Base-by-base conservation (phyloP, 2,329 filamentous ascomycete species). In the Podosphaera xanthii region DNA sequence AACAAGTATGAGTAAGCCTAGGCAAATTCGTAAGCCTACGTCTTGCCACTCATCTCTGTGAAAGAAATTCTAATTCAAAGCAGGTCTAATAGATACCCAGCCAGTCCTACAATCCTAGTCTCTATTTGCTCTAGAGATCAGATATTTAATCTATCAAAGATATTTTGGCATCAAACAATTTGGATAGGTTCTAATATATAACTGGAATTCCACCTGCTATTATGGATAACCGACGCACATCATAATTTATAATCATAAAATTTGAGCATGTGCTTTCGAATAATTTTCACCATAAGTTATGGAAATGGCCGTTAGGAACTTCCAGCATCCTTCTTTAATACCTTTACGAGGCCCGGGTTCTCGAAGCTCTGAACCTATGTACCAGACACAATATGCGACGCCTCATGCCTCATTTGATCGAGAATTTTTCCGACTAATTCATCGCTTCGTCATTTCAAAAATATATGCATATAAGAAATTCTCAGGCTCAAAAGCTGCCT, bases 1-100 rank as follows among this genome's bases (percentile, higher is more conserved):
- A 58, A 61, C 65, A 22, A 67, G 64, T 46, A 65, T 58, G 54
- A 65, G 64, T 36, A 66, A 64, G 57, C 49, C 40, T 12, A 44
- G 40, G 40, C 40, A 44, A 14, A 44, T 44, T 44, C 40, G 40
- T 44, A 44, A 44, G 40, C 40, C n/a, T 44, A 14, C n/a, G 10
- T 44, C 40, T 44, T 44, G 40, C 10, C 10, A 7, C 10, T 7
- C 3, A 12, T 44, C n/a, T 44, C 10, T 44, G 10, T 44, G 4
- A 12, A 12, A 4, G 3, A 44, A 14, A 44, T 12, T 44, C 40
- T 44, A 44, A 44, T 12, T 12, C n/a, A 22, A 22, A 2, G 4
- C n/a, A 44, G 40, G 40, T 14, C 5, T 44, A 8, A 44, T 44
- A 44, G 40, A 44, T 44, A 14, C 9, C n/a, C 40, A 44, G 40